Conservation (phyloP, 2,329 filamentous ascomycete species). For the Monilinia fructicola region DNA sequence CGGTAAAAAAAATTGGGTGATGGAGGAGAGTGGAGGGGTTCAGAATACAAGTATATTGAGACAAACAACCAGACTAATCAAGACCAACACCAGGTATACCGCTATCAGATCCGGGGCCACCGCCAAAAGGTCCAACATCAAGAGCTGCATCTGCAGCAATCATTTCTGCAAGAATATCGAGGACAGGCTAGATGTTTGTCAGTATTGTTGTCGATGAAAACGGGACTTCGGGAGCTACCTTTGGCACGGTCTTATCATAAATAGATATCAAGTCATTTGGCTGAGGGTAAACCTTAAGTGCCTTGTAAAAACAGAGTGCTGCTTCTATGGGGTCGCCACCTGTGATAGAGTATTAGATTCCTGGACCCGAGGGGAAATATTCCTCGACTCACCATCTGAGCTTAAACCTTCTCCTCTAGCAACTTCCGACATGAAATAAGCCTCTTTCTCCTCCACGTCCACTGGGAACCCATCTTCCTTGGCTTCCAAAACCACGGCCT, state of each 20-base stretch:
- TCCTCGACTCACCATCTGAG: constrained; percentile 65
- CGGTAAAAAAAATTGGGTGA: constrained; percentile 19
- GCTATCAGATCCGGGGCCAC: constrained; percentile 37
- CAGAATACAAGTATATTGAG: constrained; percentile 22
- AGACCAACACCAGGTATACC: constrained; percentile 37
- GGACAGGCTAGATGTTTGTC: constrained; percentile 63
- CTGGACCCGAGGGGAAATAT: background rate
- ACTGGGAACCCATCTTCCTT: constrained; percentile 89
- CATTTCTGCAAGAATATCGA: constrained; percentile 97
- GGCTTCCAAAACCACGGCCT: constrained; percentile 72
- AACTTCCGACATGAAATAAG: constrained; percentile 95
- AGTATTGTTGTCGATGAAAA: constrained; percentile 24
- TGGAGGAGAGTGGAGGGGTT: constrained; percentile 27
- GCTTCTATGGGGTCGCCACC: constrained; percentile 74
- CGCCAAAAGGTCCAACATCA: constrained; percentile 52
- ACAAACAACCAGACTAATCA: constrained; percentile 34
- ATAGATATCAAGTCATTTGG: constrained; percentile 91
- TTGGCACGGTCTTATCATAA: constrained; percentile 97
- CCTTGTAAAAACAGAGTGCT: constrained; percentile 95
- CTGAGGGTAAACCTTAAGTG: constrained; percentile 95
- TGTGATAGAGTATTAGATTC: constrained; percentile 40
- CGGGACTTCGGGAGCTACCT: constrained; percentile 57
- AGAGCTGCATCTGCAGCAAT: constrained; percentile 84
- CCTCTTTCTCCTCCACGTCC: constrained; percentile 89
- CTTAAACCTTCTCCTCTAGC: constrained; percentile 82